Conservation (phyloP, 306 rosid species). For the Sicyos edulis region DNA sequence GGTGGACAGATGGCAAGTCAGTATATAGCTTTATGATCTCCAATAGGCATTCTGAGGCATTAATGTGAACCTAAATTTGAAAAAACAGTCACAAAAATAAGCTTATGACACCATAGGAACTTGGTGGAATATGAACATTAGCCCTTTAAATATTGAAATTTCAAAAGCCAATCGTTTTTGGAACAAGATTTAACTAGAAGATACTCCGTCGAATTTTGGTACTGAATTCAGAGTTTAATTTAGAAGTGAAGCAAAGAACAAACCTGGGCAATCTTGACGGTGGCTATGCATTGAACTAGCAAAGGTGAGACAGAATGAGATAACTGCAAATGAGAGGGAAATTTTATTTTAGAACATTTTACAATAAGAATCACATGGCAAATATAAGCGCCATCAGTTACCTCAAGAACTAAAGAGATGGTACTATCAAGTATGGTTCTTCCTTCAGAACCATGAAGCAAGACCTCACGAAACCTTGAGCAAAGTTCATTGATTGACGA, state of each 20-base stretch:
- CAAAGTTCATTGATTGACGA: conserved; percentile 63
- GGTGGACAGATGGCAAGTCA: conserved; percentile 30
- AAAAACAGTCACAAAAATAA: conserved; percentile 12
- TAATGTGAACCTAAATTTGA: conserved; percentile 66
- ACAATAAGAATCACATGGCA: conserved; percentile 19
- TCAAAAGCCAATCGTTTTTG: background rate
- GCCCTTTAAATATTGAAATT: background rate
- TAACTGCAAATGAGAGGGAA: conserved; percentile 43
- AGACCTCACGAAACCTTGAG: conserved; percentile 45
- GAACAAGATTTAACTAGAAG: background rate
- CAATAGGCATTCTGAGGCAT: conserved; percentile 74
- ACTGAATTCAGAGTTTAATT: background rate
- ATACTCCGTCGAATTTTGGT: background rate
- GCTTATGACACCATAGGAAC: background rate
- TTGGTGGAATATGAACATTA: background rate
- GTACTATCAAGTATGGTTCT: conserved; percentile 30
- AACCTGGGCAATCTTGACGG: conserved; percentile 88
- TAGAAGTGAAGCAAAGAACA: conserved; percentile 12
- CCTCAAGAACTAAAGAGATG: conserved; percentile 62
- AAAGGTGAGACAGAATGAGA: conserved; percentile 51
- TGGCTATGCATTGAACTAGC: conserved; percentile 60
- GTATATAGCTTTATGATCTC: conserved; percentile 43
- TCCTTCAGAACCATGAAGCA: conserved; percentile 39
- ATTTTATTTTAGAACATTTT: background rate
- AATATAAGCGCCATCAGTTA: conserved; percentile 26